These are phyloP conservation scores for Colletotrichum ledebouriae DNA, from an alignment of 2,329 filamentous ascomycete genomes.

Conservation along the genomic window DNA sequence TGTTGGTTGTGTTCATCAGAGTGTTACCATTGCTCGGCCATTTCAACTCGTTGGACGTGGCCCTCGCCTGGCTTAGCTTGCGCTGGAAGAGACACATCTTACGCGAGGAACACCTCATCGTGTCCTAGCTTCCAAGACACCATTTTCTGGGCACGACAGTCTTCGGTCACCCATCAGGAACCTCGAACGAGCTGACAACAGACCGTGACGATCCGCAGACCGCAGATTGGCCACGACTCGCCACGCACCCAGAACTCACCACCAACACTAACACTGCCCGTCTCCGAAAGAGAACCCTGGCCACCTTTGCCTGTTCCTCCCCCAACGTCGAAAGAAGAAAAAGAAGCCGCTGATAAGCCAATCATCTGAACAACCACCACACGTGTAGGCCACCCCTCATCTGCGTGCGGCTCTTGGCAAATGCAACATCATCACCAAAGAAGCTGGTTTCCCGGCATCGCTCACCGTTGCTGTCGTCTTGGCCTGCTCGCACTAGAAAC, in stretches of 20 bases:
- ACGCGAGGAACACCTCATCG: too few species aligned
- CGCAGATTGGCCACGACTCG: conserved; percentile 26
- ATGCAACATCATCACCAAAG: conserved; percentile 38
- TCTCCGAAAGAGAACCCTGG: conserved; percentile 7
- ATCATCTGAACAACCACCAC: conserved; percentile 32
- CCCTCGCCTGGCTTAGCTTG: too few species aligned
- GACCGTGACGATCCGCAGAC: conserved; percentile 31
- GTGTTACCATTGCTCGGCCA: background rate
- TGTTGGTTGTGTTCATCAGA: conserved; percentile 6
- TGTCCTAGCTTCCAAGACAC: conserved; percentile 4
- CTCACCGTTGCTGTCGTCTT: conserved; percentile 25
- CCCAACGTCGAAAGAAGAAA: conserved; percentile 25
- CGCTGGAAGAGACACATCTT: too few species aligned
- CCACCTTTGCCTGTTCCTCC: conserved; percentile 7
- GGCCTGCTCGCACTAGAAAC: conserved; percentile 16
- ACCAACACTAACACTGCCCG: background rate
- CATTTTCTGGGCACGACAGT: background rate
- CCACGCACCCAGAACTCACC: background rate
- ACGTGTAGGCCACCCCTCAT: conserved; percentile 36
- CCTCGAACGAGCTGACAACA: conserved; percentile 11
- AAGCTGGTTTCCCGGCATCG: conserved; percentile 34
- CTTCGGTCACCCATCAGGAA: conserved; percentile 17
- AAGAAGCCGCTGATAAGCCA: conserved; percentile 40
- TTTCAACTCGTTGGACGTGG: too few species aligned
- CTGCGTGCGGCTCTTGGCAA: conserved; percentile 31